Evolutionary conservation across 495 filamentous ascomycete species (phyloP), one percentile per base, ranked within the genome.

Genomic region (Eremomyces bilateralis): DNA sequence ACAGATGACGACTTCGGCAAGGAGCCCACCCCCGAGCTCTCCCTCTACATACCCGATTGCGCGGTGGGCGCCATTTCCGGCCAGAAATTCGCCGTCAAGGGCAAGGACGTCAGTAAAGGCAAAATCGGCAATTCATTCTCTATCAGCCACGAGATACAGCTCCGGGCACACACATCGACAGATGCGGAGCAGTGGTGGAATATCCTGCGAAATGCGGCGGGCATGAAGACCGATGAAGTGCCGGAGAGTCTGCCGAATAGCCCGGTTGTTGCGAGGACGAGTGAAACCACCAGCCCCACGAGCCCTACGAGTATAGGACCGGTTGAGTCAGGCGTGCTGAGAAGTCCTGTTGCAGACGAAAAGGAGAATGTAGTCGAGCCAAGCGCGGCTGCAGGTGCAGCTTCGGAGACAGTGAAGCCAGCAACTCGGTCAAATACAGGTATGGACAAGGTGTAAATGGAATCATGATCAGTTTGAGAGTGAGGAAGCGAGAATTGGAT

Each of bases 11-110:
- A 92, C 49, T 59, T 79, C 48, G 66, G 64, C 34, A 65, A 66
- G 43, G 90, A 97, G 39, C 83, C 85, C 4, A 53, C 59, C 17
- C 90, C 85, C 0, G 83, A 95, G 51, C 60, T 83, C 5, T 82
- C 76, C 16, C 72, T 97, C 35, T 97, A 82, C 51, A 69, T 97
- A 4, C 88, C 88, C 29, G 90, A 97, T 49, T 90, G 84, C 47
- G 56, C 68, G 17, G 63, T 95, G 37, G 80, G 84, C 37, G 62
- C 63, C 3, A 62, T 81, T 27, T 67, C 62, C 41, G 83, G 74
- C 28, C 63, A 68, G 42, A 93, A 91, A 52, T 94, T 97, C 70
- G 76, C 67, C 45, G 62, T 97, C 52, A 92, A 92, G 60, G 90
- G 88, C 45, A 97, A 95, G 56, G 81, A 95, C 48, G 66, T 65